A percentile compares a stretch with the other conserved stretches of the same genome.
Conservation (phyloP, 345 rosid genomes). For the Anastatica hierochuntica region DNA sequence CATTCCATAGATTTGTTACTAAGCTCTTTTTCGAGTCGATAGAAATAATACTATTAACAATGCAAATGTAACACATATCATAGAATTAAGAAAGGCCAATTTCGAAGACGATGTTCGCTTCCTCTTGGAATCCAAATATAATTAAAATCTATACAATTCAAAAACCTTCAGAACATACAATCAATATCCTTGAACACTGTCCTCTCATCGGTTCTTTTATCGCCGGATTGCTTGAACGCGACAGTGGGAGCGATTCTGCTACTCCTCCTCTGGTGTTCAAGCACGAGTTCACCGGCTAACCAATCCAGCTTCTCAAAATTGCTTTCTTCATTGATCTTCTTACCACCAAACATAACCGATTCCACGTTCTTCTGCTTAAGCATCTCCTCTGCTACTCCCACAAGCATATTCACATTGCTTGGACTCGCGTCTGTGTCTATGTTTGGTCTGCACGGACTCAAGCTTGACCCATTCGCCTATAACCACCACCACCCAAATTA, state of each 20-base stretch:
- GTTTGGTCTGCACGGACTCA: constrained; percentile 52
- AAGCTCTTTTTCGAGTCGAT: too few species aligned
- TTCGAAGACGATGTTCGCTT: too few species aligned
- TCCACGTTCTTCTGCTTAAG: constrained; percentile 92
- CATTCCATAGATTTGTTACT: too few species aligned
- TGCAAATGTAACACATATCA: too few species aligned
- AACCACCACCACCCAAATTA: too few species aligned
- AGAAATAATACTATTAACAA: too few species aligned
- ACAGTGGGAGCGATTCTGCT: constrained; percentile 94
- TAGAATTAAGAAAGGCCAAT: too few species aligned
- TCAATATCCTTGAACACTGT: constrained; percentile 16
- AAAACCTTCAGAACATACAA: too few species aligned
- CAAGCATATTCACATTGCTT: constrained; percentile 61
- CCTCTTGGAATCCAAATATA: too few species aligned
- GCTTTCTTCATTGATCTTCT: constrained; percentile 61
- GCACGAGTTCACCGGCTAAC: constrained; percentile 78
- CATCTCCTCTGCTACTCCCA: constrained; percentile 79
- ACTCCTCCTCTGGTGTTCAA: constrained; percentile 89
- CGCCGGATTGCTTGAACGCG: constrained; percentile 75
- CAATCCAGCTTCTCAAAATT: constrained; percentile 81
- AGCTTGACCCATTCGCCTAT: constrained; percentile 79
- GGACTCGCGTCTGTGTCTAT: constrained; percentile 62
- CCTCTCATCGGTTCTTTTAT: constrained; percentile 29
- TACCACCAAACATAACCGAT: constrained; percentile 79
- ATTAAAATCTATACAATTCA: too few species aligned